Base-by-base conservation (phyloP, 371 early-diverging fungal genomes). In the Circinella umbellata region DNA sequence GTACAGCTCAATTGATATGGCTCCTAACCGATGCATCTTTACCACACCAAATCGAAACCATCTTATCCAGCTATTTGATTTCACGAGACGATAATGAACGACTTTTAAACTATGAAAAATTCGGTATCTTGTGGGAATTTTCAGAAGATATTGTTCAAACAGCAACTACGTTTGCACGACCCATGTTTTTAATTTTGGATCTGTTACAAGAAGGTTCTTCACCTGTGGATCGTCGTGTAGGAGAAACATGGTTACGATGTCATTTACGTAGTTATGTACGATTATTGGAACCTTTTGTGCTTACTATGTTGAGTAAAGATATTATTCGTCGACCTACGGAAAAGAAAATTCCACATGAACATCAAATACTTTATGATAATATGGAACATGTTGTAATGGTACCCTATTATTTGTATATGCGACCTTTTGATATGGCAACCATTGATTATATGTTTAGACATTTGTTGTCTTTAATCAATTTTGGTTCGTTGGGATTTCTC, bases 101-200 rank as follows among this genome's bases (percentile, higher is more conserved):
- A 6, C 51, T 80, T 42, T 65, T 77, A 63, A 77, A 80, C 20
- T 87, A 83, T 66, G 84, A 87, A 66, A 81, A 86, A 59, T 93
- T 94, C 81, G 92, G 92, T 4, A 77, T 91, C 3, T 83, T 94
- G 20, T 94, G 93, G 93, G 79, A 87, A 20, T 67, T 89, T 0
- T 91, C 90, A 67, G 90, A 82, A 14, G 73, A 71, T 48, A 73
- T 71, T 15, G 66, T 74, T 15, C 76, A 87, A 59, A 76, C 81
- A 1, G 78, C 87, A 3, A 70, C 78, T 0, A 73, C 77, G 8
- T 93, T 93, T 72, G 80, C 91, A 7, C 79, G 92, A 37, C 91
- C 91, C 5, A 86, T 93, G 84, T 91, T 92, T 77, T 46, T 94
- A 6, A 84, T 94, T 69, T 69, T 93, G 42, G 94, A 94, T 72